A percentile compares a stretch with the other conserved stretches of the same genome.
Conservation (phyloP, 2,329 filamentous ascomycete species). For the Arachnomyces sp. region DNA sequence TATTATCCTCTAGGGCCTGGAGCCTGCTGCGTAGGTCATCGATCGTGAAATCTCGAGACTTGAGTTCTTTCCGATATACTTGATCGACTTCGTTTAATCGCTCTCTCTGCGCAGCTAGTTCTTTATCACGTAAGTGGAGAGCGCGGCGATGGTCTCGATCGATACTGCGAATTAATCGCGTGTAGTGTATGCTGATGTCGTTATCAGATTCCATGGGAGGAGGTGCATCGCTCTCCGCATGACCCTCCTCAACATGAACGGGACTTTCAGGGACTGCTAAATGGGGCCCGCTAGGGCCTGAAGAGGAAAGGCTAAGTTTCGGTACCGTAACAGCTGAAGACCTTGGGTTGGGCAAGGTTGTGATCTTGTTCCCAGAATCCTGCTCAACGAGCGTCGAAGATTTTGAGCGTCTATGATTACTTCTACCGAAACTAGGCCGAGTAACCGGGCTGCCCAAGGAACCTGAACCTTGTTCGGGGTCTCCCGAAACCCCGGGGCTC, state of each 20-base stretch:
- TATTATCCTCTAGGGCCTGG: conserved; percentile 15
- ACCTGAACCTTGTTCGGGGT: background rate
- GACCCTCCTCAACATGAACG: conserved; percentile 11
- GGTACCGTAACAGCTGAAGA: no score
- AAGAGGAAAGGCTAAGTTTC: no score
- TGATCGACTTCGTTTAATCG: conserved; percentile 24
- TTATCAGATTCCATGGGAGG: conserved; percentile 24
- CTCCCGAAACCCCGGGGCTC: background rate
- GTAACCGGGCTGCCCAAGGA: background rate
- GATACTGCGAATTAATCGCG: conserved; percentile 22
- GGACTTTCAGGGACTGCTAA: conserved; percentile 10
- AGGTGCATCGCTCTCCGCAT: conserved; percentile 13
- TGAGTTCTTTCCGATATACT: conserved; percentile 23
- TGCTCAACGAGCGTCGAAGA: background rate
- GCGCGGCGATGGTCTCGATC: conserved; percentile 23
- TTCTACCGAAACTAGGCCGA: conserved; percentile 8
- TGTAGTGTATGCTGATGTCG: conserved; percentile 23
- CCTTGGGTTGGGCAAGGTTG: no score
- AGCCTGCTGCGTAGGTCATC: conserved; percentile 21
- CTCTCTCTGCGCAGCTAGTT: conserved; percentile 20
- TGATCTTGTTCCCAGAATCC: no score
- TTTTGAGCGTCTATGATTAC: background rate
- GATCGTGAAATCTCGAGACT: conserved; percentile 21
- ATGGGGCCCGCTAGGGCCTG: background rate
- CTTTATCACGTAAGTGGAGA: conserved; percentile 21